Conservation (phyloP, 768 basidiomycete genomes). For the Xerocomellus intermedius region DNA sequence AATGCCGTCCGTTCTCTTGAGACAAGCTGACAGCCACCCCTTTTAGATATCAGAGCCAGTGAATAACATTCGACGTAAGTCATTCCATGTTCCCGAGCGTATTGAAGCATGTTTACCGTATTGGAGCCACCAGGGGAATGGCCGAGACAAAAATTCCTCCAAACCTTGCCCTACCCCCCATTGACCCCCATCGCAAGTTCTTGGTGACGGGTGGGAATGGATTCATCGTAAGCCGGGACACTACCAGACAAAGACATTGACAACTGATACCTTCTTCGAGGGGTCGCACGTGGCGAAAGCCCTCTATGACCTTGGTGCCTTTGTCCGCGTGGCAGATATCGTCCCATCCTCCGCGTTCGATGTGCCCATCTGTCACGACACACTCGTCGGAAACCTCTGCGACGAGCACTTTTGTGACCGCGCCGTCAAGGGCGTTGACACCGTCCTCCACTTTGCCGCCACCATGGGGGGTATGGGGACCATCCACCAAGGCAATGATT, state of each 20-base stretch:
- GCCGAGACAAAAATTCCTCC: not conserved
- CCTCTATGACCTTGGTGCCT: slow-evolving; percentile 32
- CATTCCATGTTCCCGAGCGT: not conserved
- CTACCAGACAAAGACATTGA: not conserved
- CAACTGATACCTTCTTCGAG: slow-evolving; percentile 27
- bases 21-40: not conserved
- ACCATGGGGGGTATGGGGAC: slow-evolving; percentile 67
- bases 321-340: slow-evolving; percentile 47
- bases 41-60: not conserved
- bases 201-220: slow-evolving; percentile 53
- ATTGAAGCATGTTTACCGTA: not conserved
- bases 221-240: slow-evolving; percentile 44
- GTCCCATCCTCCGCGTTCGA: slow-evolving; percentile 21
- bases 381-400: slow-evolving; percentile 45
- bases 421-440: slow-evolving; percentile 40
- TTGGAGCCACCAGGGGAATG: not conserved
- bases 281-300: slow-evolving; percentile 50
- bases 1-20: not conserved
- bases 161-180: not conserved
- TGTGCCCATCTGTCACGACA: slow-evolving; percentile 34
- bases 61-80: not conserved
- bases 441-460: slow-evolving; percentile 57
- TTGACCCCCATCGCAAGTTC: slow-evolving; percentile 14
- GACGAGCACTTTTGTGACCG: slow-evolving; percentile 39
- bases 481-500: slow-evolving; percentile 51